Evolutionary conservation across 352 stramenopile genomes (phyloP).

Genomic region (Elongisporangium senticosum): DNA sequence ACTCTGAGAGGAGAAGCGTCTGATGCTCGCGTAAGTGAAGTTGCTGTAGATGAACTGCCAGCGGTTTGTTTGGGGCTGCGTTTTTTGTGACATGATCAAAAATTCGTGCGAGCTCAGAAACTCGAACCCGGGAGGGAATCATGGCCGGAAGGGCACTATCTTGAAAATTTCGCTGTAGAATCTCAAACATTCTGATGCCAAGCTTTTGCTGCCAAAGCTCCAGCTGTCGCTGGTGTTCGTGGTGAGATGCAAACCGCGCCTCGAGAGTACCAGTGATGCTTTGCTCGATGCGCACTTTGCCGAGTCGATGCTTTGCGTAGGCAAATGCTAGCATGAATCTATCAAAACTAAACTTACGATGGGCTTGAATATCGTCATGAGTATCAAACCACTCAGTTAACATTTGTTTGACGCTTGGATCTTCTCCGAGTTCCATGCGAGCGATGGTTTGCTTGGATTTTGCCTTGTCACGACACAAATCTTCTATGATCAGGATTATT

Average conservation of each 20-base stretch:
- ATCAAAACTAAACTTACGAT: conserved; percentile 49
- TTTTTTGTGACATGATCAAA: conserved; percentile 37
- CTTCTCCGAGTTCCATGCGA: conserved; percentile 1
- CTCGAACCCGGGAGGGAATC: conserved; percentile 44
- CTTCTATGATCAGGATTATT: conserved; percentile 34
- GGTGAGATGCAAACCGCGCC: conserved; percentile 45
- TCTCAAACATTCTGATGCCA: conserved; percentile 47
- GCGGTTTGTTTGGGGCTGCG: conserved; percentile 33
- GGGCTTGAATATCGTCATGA: conserved; percentile 36
- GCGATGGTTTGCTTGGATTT: conserved; percentile 1
- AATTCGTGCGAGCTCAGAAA: conserved; percentile 28
- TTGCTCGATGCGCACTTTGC: conserved; percentile 43
- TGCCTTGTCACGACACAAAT: conserved; percentile 11
- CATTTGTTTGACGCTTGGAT: conserved; percentile 8
- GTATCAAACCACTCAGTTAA: conserved; percentile 47
- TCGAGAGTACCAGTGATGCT: conserved; percentile 41
- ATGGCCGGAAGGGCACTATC: conserved; percentile 37
- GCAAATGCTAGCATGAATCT: conserved; percentile 51
- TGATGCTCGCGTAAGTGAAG: conserved; percentile 39
- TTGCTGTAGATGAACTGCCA: conserved; percentile 58
- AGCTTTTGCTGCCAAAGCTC: conserved; percentile 69
- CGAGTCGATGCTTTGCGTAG: conserved; percentile 33
- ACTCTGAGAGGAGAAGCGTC: conserved; percentile 48
- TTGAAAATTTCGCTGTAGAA: conserved; percentile 51
- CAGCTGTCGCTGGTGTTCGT: conserved; percentile 52